Conservation (phyloP, 2,329 filamentous ascomycete species). For the Catunica adiposa region DNA sequence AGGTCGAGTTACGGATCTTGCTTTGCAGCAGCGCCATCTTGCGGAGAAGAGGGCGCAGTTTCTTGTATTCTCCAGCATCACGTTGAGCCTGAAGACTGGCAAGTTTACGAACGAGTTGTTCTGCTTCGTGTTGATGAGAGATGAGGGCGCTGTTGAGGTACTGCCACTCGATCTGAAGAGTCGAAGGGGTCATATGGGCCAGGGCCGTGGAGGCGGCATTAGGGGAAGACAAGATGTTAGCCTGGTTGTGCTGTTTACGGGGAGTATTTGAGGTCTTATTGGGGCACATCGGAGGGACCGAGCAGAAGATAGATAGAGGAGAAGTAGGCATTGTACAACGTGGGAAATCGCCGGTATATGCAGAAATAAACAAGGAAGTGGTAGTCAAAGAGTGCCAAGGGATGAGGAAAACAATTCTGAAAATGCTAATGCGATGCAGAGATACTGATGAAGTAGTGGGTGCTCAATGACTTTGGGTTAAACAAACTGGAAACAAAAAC, state of each 20-base stretch:
- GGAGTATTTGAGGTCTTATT: not conserved
- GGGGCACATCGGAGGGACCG: not conserved
- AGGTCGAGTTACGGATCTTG: slow-evolving; percentile 7
- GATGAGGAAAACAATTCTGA: not conserved
- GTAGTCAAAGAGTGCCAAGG: not conserved
- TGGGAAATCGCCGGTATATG: not conserved
- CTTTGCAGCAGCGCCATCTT: slow-evolving; percentile 11
- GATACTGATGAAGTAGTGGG: no score
- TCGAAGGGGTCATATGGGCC: slow-evolving; percentile 6
- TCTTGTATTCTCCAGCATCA: slow-evolving; percentile 7
- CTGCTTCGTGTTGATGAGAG: slow-evolving; percentile 6
- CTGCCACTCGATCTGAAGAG: slow-evolving; percentile 9
- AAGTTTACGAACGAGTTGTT: slow-evolving; percentile 8
- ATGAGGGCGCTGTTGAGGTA: slow-evolving; percentile 11
- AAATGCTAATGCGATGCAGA: no score
- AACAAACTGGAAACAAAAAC: no score
- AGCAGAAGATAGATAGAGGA: not conserved
- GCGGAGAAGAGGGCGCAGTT: slow-evolving; percentile 5
- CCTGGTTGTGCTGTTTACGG: not conserved
- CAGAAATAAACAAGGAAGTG: not conserved
- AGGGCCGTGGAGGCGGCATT: not conserved
- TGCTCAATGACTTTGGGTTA: no score
- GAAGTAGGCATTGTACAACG: not conserved
- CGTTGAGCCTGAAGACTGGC: slow-evolving; percentile 9
- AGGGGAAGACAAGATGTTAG: not conserved